A percentile compares a stretch with the other conserved stretches of the same genome.
These are phyloP conservation scores for Onygena corvina DNA, from an alignment of 2,329 filamentous ascomycete genomes.

Conservation along the genomic window DNA sequence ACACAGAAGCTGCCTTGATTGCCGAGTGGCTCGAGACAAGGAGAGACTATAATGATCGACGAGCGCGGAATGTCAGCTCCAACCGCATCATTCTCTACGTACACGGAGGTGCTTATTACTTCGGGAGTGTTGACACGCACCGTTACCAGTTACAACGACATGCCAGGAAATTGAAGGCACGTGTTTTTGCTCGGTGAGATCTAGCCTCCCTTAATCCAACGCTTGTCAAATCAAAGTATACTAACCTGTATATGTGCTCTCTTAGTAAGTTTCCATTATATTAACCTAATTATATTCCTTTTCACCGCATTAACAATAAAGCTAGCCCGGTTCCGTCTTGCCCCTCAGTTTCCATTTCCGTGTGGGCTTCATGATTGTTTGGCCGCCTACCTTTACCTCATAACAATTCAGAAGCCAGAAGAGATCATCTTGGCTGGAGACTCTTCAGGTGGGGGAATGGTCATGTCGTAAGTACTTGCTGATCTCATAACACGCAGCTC, in stretches of 20 bases:
- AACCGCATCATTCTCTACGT: slow-evolving; percentile 83
- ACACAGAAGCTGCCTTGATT: slow-evolving; percentile 50
- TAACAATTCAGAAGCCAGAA: slow-evolving; percentile 61
- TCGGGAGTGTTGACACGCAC: slow-evolving; percentile 90
- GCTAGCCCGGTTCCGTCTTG: slow-evolving; percentile 61
- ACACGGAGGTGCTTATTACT: slow-evolving; percentile 90
- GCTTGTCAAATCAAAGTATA: neutral
- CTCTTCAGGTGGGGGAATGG: slow-evolving; percentile 86
- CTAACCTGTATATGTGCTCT: slow-evolving; percentile 14
- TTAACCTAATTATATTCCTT: neutral
- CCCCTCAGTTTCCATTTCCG: slow-evolving; percentile 91
- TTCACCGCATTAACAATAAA: neutral
- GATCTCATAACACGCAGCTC: neutral
- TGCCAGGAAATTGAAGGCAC: slow-evolving; percentile 81
- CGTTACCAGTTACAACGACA: slow-evolving; percentile 97
- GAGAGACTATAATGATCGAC: slow-evolving; percentile 61
- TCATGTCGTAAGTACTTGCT: slow-evolving; percentile 46
- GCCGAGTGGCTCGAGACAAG: slow-evolving; percentile 98
- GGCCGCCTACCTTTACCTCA: slow-evolving; percentile 72
- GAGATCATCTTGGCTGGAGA: slow-evolving; percentile 85
- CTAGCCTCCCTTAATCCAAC: neutral
- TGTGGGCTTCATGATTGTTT: slow-evolving; percentile 85
- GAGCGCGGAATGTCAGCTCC: slow-evolving; percentile 46
- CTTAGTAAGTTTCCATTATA: slow-evolving; percentile 9
- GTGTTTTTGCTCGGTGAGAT: slow-evolving; percentile 61